Base-by-base conservation (phyloP, 371 early-diverging fungal species). In the Conidiobolus incongruus region DNA sequence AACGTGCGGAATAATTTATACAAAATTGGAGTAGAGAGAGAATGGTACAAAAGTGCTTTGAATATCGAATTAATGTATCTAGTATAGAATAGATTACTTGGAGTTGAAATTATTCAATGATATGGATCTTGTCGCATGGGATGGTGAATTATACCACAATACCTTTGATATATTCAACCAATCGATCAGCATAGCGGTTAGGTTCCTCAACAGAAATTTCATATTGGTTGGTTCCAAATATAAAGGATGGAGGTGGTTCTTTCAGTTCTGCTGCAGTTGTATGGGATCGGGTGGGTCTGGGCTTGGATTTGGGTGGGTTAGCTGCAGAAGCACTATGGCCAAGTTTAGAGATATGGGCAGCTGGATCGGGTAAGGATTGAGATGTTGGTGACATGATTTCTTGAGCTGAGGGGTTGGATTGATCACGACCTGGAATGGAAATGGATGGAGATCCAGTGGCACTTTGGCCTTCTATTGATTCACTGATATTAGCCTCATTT, bases 201-300 rank as follows among this genome's bases (percentile, higher is more conserved):
- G 71, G 71, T 44, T 68, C 71, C 48, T 71, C 71, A 0, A 71
- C 71, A 13, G 65, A 65, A 15, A 57, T 52, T 42, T 71, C 71
- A 0, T 42, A 50, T 13, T 43, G 46, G 11, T 49, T 21, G 45
- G 21, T 22, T 15, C 24, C 13, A 19, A 44, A 44, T 2, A 19
- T 32, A 22, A 38, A 38, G 2, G 21, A 19, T 26, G 20, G 24
- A 16, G 37, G 16, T 2, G 21, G 19, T 19, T 20, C 21, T 37
- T 37, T 22, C 8, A 16, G 37, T 19, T 20, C 37, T 4, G 37
- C 37, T 11, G 21, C 19, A 16, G 37, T 22, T 19, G 20, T 35
- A 48, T 43, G 23, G 37, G 40, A 28, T 44, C 44, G 2, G 38
- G 49, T 43, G 17, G 20, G 15, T 21, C 19, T 26, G 3, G 26